Base-by-base conservation (phyloP, 306 rosid genomes). In the Hippophae gyantsensis region DNA sequence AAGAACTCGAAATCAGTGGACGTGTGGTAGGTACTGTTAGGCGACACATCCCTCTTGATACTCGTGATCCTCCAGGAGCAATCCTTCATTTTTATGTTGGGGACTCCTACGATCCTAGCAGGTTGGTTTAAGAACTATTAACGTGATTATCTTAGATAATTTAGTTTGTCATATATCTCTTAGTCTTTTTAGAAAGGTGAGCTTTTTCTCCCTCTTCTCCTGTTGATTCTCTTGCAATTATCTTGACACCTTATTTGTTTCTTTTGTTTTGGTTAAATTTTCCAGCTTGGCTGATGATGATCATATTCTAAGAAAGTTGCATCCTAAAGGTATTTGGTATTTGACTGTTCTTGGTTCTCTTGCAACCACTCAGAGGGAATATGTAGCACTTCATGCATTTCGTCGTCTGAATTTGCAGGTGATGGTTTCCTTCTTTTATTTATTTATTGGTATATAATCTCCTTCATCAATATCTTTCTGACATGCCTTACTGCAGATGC, bases 351-450 rank as follows among this genome's bases (percentile, higher is more conserved):
- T 92, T 46, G 99, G 99, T 68, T 92, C 99, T 79, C 93, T 88
- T 50, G 96, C 99, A 59, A 92, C 99, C 55, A 92, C 99, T 46
- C 99, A 92, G 86, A 74, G 99, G 56, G 99, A 92, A 71, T 92
- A 92, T 43, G 38, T 88, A 69, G 96, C 96, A 58, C 76, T 92
- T 45, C 99, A 92, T 72, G 99, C 99, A 80, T 92, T 92, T 84
- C 99, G 93, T 25, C 96, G 95, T 59, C 79, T 92, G 69, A 92
- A 88, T 84, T 26, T 64, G 68, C 99, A 92, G 96, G 99, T 92
- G 81, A 58, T 18, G 14, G 43, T 45, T 60, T 38, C 8, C 43
- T 43, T 10, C 2, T 58, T 60, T 55, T 58, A 62, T 43, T 50
- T 38, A 46, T 69, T 10, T 55, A 56, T 25, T 73, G 9, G 27